Conservation (phyloP, 129 eudicot species). For the Flaveria robusta region DNA sequence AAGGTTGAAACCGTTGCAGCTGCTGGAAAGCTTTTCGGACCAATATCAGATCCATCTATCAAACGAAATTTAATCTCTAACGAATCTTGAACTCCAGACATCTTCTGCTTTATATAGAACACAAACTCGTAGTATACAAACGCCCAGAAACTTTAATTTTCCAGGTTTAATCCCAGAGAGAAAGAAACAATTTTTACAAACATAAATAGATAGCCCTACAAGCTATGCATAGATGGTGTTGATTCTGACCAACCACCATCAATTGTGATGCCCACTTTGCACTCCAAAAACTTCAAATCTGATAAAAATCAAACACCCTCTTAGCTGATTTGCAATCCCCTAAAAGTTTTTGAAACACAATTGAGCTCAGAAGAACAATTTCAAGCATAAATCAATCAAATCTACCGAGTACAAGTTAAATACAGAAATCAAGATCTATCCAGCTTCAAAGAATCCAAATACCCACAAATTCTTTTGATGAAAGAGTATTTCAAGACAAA, state of each 20-base stretch:
- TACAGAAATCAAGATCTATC: conserved; percentile 17
- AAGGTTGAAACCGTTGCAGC: conserved; percentile 72
- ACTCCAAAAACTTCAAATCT: conserved; percentile 34
- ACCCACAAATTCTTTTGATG: conserved; percentile 13
- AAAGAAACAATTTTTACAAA: conserved; percentile 21
- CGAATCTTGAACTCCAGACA: conserved; percentile 77
- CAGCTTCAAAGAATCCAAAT: conserved; percentile 14
- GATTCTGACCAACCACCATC: conserved; percentile 35
- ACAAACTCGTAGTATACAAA: conserved; percentile 24
- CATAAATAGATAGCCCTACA: conserved; percentile 27
- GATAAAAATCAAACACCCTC: conserved; percentile 27
- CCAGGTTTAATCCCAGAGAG: conserved; percentile 15
- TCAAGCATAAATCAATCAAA: conserved; percentile 27
- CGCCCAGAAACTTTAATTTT: conserved; percentile 36
- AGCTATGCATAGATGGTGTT: conserved; percentile 32
- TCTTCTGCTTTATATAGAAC: conserved; percentile 33
- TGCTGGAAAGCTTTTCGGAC: conserved; percentile 77
- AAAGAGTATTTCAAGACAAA: conserved; percentile 11
- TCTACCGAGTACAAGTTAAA: conserved; percentile 19
- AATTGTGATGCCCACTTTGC: conserved; percentile 20
- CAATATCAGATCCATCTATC: conserved; percentile 83
- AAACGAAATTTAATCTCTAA: conserved; percentile 79
- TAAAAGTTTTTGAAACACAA: conserved; percentile 8
- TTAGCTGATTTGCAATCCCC: conserved; percentile 18
- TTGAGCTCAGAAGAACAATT: conserved; percentile 12